These are phyloP conservation scores for Syncephalastrum contaminatum DNA, from an alignment of 371 early-diverging fungal genomes.

Conservation along the genomic window DNA sequence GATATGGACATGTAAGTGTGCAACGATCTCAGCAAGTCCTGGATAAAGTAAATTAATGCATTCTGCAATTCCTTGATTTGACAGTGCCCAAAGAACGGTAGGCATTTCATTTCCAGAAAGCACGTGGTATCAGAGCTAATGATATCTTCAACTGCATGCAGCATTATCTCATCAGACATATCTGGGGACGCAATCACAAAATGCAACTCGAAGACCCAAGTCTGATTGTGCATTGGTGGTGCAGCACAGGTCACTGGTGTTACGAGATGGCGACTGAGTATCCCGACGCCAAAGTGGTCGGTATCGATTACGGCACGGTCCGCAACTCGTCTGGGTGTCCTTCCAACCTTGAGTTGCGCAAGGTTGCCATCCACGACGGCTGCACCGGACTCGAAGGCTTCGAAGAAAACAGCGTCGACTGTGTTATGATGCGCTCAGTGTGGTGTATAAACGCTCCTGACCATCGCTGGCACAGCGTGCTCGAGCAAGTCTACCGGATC, in stretches of 20 bases:
- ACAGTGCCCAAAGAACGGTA: no score
- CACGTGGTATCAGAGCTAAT: no score
- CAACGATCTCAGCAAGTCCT: no score
- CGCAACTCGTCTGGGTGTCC: constrained; percentile 5
- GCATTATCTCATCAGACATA: constrained; percentile 38
- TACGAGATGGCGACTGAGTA: constrained; percentile 38
- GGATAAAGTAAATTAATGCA: no score
- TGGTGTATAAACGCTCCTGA: constrained; percentile 28
- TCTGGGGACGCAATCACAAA: constrained; percentile 23
- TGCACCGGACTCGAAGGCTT: constrained; percentile 26
- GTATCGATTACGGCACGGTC: constrained; percentile 23
- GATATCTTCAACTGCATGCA: constrained; percentile 7
- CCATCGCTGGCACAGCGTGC: constrained; percentile 22
- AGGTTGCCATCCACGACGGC: constrained; percentile 13
- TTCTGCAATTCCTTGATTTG: no score
- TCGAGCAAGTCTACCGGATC: constrained; percentile 26
- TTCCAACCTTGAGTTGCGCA: constrained; percentile 21
- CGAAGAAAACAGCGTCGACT: constrained; percentile 22
- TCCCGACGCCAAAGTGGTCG: constrained; percentile 29
- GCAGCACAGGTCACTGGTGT: constrained; percentile 42
- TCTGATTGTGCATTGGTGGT: constrained; percentile 36
- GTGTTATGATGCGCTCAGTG: constrained; percentile 31
- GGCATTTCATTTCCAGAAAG: no score
- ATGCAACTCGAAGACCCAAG: constrained; percentile 22
- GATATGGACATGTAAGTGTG: no score